These are phyloP conservation scores for Choanephora cucurbitarum DNA, from an alignment of 371 early-diverging fungal genomes.

Conservation along the genomic window DNA sequence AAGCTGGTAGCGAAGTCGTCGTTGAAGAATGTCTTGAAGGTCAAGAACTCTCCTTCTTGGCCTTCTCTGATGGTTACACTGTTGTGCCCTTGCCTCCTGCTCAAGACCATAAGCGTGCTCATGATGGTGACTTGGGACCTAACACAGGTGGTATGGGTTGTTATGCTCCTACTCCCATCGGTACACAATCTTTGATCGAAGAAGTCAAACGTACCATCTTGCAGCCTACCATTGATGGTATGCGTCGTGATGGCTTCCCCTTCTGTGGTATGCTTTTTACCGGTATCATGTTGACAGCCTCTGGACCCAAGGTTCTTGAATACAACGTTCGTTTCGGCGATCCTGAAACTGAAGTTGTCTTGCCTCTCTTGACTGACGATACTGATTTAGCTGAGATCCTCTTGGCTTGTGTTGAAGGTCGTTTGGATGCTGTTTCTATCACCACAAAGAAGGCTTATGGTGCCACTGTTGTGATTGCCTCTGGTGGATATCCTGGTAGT, in stretches of 20 bases:
- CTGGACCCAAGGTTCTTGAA: constrained; percentile 93
- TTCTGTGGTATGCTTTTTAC: constrained; percentile 98
- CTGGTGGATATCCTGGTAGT: constrained; percentile 90
- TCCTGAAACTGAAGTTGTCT: constrained; percentile 95
- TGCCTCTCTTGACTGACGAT: constrained; percentile 84
- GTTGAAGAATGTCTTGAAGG: constrained; percentile 94
- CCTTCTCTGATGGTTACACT: constrained; percentile 96
- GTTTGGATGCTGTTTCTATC: constrained; percentile 86
- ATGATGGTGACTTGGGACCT: constrained; percentile 91
- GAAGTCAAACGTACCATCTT: constrained; percentile 79
- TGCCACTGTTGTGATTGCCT: constrained; percentile 90
- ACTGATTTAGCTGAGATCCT: constrained; percentile 89
- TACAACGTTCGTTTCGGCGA: constrained; percentile 98
- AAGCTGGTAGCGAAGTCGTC: constrained; percentile 91
- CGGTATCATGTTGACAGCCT: constrained; percentile 90
- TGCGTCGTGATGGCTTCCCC: constrained; percentile 93
- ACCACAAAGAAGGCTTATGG: constrained; percentile 74
- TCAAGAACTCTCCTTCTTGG: constrained; percentile 89
- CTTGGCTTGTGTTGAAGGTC: constrained; percentile 86
- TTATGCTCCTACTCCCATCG: constrained; percentile 95
- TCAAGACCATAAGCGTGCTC: constrained; percentile 97
- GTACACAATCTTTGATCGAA: constrained; percentile 72
- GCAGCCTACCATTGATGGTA: constrained; percentile 92
- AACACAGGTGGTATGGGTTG: constrained; percentile 99
- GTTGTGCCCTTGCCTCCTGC: constrained; percentile 87